Evolutionary conservation across 345 rosid genomes (phyloP).

Genomic region (Gossypioides kirkii): DNA sequence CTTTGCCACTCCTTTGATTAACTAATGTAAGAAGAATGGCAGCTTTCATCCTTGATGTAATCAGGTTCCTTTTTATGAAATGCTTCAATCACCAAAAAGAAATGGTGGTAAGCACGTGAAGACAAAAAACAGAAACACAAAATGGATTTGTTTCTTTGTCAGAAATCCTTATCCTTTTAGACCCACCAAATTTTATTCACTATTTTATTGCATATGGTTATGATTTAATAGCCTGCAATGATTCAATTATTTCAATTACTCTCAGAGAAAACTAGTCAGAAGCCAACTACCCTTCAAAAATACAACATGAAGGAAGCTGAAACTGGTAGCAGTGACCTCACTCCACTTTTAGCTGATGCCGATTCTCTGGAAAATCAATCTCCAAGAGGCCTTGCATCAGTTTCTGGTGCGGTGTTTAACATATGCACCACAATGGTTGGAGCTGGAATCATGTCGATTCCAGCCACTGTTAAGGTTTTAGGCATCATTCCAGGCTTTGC

Average conservation of each 20-base stretch:
- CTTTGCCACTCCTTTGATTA: no score
- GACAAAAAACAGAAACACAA: background rate
- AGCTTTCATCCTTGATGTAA: no score
- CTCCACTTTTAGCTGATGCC: background rate
- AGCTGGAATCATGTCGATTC: constrained; percentile 14
- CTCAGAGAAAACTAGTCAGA: background rate
- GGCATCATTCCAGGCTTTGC: constrained; percentile 24
- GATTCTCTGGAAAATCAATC: constrained; percentile 1
- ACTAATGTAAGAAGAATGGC: no score
- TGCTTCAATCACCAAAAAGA: no score
- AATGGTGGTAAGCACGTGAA: background rate
- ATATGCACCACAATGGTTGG: constrained; percentile 13
- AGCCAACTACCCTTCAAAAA: background rate
- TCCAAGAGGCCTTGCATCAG: background rate
- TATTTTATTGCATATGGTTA: background rate
- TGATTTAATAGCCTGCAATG: background rate
- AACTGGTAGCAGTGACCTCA: background rate
- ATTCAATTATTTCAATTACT: background rate
- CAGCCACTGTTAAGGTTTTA: constrained; percentile 19
- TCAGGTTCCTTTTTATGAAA: no score
- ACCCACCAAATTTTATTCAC: background rate
- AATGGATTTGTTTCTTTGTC: background rate
- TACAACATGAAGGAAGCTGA: background rate
- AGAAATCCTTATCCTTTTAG: constrained; percentile 1
- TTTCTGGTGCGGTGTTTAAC: constrained; percentile 12